Conservation (phyloP, 1,284 basidiomycete species). For the Apiotrichum laibachii region DNA sequence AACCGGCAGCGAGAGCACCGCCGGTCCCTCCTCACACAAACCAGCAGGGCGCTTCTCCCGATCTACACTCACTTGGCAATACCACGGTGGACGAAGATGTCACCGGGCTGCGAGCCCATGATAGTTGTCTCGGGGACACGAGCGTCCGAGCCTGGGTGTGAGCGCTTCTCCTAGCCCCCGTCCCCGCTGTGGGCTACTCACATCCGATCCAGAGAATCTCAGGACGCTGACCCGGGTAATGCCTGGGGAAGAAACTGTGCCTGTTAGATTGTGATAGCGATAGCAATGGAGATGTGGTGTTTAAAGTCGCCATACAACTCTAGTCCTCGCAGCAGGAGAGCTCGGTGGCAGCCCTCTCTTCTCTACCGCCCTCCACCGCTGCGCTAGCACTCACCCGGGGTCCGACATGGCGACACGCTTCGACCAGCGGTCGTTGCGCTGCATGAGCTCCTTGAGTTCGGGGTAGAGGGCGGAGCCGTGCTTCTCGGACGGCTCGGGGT, state of each 20-base stretch:
- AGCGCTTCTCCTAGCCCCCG: neutral
- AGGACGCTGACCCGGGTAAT: conserved; percentile 47
- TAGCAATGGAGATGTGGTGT: no score
- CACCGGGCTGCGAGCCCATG: conserved; percentile 46
- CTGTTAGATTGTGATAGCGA: neutral
- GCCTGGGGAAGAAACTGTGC: conserved; percentile 42
- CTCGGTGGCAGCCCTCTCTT: no score
- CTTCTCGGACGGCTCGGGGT: conserved; percentile 7
- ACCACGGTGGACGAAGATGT: conserved; percentile 48
- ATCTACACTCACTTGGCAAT: conserved; percentile 42
- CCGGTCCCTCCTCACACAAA: neutral
- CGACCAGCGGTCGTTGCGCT: conserved; percentile 23
- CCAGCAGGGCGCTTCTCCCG: neutral
- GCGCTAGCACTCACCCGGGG: conserved; percentile 10
- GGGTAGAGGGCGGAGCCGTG: conserved; percentile 13
- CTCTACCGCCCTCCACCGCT: no score
- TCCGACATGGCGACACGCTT: conserved; percentile 13
- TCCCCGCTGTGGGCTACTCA: conserved; percentile 18
- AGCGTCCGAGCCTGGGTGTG: conserved; percentile 42
- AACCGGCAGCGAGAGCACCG: no score
- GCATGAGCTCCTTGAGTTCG: conserved; percentile 24
- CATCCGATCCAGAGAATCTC: conserved; percentile 50
- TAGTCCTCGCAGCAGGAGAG: no score
- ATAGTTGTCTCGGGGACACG: conserved; percentile 49
- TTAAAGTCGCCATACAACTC: no score